Evolutionary conservation across 495 filamentous ascomycete genomes (phyloP).

Genomic region (Daldinia loculata): DNA sequence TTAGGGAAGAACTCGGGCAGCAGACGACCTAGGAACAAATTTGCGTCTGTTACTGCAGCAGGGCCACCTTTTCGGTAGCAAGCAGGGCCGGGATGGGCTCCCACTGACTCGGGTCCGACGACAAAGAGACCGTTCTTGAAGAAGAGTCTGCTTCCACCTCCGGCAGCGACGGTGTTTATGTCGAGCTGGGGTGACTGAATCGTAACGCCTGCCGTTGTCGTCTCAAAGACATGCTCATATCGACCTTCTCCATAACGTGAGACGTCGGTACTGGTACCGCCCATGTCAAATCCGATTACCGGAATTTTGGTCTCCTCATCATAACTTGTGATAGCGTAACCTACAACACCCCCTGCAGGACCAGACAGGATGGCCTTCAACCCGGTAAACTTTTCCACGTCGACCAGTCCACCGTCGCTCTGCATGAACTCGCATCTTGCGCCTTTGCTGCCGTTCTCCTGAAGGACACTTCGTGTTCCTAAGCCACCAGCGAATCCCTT

Average conservation of each 20-base stretch:
- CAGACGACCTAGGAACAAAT: conserved; percentile 62
- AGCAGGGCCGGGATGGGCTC: conserved; percentile 49
- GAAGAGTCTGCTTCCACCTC: conserved; percentile 52
- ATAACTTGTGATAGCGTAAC: conserved; percentile 93
- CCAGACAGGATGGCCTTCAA: conserved; percentile 80
- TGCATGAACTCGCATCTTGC: conserved; percentile 88
- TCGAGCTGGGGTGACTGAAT: conserved; percentile 96
- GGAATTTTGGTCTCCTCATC: conserved; percentile 86
- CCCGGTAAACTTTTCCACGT: conserved; percentile 78
- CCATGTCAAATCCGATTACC: conserved; percentile 97
- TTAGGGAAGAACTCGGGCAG: conserved; percentile 96
- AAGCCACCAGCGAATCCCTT: conserved; percentile 76
- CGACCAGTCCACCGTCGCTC: conserved; percentile 81
- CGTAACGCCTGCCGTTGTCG: conserved; percentile 92
- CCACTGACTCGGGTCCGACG: conserved; percentile 52
- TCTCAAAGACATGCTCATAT: conserved; percentile 97
- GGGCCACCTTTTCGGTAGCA: conserved; percentile 54
- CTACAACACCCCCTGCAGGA: conserved; percentile 85
- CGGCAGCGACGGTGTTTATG: conserved; percentile 80
- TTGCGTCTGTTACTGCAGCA: conserved; percentile 54
- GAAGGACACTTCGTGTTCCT: conserved; percentile 71
- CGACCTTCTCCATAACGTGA: conserved; percentile 88
- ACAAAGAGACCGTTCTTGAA: conserved; percentile 51
- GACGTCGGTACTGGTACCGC: conserved; percentile 92
- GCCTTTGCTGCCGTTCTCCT: conserved; percentile 61